phyloP scores from a whole-genome alignment of 192 early-diverging fungal genomes.

The Gonapodya prolifera region DNA sequence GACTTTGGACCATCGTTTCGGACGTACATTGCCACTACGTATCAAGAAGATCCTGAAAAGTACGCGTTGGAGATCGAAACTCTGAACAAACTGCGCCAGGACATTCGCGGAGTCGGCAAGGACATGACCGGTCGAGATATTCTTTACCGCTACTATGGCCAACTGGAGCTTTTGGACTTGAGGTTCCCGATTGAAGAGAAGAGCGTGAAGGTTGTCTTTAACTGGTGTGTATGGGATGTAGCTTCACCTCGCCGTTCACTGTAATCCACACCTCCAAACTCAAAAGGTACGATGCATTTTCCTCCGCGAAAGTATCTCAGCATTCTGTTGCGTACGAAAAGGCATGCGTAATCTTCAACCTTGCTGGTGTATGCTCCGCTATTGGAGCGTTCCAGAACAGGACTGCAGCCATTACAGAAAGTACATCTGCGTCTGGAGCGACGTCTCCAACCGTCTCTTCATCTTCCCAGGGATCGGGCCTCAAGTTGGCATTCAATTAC shows the following conservation, averaged over 20 bases:
- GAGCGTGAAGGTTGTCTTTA: conserved; percentile 75
- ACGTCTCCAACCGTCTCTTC: conserved; percentile 32
- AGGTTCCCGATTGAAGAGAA: conserved; percentile 90
- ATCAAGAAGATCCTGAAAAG: conserved; percentile 89
- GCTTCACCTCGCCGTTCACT: background rate
- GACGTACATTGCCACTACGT: conserved; percentile 65
- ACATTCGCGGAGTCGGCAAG: conserved; percentile 88
- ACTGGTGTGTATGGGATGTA: conserved; percentile 50
- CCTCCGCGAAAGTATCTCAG: conserved; percentile 60
- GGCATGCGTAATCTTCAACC: conserved; percentile 89
- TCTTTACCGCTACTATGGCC: conserved; percentile 92
- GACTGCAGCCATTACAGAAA: background rate
- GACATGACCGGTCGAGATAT: conserved; percentile 87
- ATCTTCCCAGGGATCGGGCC: conserved; percentile 55
- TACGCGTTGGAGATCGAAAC: conserved; percentile 69
- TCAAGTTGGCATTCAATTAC: conserved; percentile 77
- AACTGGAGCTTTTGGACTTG: conserved; percentile 84
- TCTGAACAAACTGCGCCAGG: conserved; percentile 85
- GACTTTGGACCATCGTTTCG: conserved; percentile 81
- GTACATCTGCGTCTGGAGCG: background rate
- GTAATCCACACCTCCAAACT: conserved; percentile 20
- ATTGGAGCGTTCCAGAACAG: conserved; percentile 21
- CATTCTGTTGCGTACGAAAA: conserved; percentile 95
- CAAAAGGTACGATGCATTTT: conserved; percentile 68
- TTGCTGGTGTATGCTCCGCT: conserved; percentile 62